Evolutionary conservation across 2,329 filamentous ascomycete species (phyloP).

Genomic region (Penicillium decumbens): DNA sequence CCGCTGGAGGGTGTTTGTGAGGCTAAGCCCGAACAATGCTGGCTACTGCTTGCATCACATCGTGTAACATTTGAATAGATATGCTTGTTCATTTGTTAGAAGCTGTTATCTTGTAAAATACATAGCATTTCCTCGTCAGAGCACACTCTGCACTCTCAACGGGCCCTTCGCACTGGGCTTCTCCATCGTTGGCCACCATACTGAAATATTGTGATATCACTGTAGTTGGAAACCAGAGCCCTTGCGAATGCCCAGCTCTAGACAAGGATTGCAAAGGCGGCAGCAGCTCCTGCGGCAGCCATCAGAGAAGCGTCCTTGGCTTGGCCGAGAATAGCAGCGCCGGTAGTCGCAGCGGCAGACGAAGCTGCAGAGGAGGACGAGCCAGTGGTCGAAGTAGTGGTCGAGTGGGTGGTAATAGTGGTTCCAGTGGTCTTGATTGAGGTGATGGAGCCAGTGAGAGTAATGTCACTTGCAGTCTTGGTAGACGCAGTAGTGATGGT

Average conservation of each 20-base stretch:
- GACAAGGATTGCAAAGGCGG: slow-evolving; percentile 28
- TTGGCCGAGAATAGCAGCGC: slow-evolving; percentile 20
- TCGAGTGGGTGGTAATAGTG: neutral
- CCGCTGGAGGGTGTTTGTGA: slow-evolving; percentile 5
- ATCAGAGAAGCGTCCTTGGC: slow-evolving; percentile 25
- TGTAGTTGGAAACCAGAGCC: neutral
- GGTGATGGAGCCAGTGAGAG: neutral
- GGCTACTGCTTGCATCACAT: neutral
- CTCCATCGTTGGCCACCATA: neutral
- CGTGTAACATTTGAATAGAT: slow-evolving; percentile 2
- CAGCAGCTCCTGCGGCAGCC: slow-evolving; percentile 30
- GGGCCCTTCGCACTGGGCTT: neutral
- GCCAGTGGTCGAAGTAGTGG: slow-evolving; percentile 6
- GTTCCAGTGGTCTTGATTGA: slow-evolving; percentile 5
- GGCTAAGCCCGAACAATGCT: neutral
- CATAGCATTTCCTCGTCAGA: neutral
- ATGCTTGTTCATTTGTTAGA: slow-evolving; percentile 1
- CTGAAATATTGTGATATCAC: neutral
- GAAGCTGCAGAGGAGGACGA: slow-evolving; percentile 15
- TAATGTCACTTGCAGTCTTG: slow-evolving; percentile 12
- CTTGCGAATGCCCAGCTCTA: slow-evolving; percentile 7
- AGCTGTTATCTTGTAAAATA: slow-evolving; percentile 5
- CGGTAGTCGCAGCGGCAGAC: slow-evolving; percentile 27
- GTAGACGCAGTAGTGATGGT: slow-evolving; percentile 10
- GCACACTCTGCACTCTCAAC: neutral